Base-by-base conservation (phyloP, 495 filamentous ascomycete genomes). In the Parathielavia hyrcaniae region DNA sequence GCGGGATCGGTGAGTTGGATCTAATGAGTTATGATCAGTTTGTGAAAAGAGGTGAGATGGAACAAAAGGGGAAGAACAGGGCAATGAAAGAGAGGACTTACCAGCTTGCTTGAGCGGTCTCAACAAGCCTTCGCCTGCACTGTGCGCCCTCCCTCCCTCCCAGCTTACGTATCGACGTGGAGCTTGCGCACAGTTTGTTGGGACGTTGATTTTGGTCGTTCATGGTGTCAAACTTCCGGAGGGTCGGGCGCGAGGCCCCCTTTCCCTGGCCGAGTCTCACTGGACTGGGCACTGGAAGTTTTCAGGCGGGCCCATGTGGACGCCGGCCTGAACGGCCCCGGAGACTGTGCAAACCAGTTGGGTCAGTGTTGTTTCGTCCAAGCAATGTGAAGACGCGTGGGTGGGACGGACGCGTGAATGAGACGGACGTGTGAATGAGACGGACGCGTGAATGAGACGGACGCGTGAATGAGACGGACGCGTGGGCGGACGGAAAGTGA, bases 271-370 rank as follows among this genome's bases (percentile, higher is more conserved):
- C n/a, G n/a, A n/a, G n/a, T n/a, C 26, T 30, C 6, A 30, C 26
- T 30, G 26, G 26, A 30, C 26, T 3, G 26, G 26, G 26, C 26
- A 30, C 26, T 30, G 26, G 26, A 30, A 30, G 26, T 30, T 30
- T 6, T 30, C 26, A 6, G 26, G 26, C 26, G 26, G 26, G 3
- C 26, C 26, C 26, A 30, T 30, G 6, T 6, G 26, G 4, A 53
- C 43, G 2, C 50, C 39, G 14, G 50, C 26, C 14, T 43, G 50
- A 38, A 39, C 38, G 12, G 50, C 50, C 38, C 50, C 50, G n/a
- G 43, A 38, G 14, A 53, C 50, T 53, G 35, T 39, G 17, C 13
- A 0, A n/a, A 3, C 8, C 10, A 8, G 7, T 14, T 16, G 1
- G 5, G 50, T 53, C n/a, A 53, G 38, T 12, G 13, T 44, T 22